These are phyloP conservation scores for Debaryomyces subglobosus DNA, from an alignment of 1,139 yeast genomes.

Conservation along the genomic window DNA sequence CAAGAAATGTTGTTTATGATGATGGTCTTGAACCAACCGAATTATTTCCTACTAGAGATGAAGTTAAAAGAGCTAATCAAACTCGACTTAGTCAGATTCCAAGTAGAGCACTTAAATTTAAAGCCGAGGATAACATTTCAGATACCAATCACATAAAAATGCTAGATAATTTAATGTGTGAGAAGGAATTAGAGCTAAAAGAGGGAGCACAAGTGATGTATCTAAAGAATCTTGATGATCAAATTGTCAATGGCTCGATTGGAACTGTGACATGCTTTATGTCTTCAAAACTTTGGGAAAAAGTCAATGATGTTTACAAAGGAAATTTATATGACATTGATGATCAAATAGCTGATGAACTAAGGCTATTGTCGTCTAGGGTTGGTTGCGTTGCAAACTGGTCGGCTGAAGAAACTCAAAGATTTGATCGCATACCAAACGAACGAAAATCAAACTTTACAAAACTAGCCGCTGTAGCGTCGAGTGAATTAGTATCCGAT, in stretches of 20 bases:
- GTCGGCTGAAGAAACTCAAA: slow-evolving; percentile 49
- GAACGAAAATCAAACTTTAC: slow-evolving; percentile 30
- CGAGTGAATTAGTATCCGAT: slow-evolving; percentile 27
- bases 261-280: slow-evolving; percentile 70
- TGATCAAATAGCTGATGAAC: slow-evolving; percentile 27
- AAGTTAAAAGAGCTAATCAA: slow-evolving; percentile 72
- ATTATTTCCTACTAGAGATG: slow-evolving; percentile 71
- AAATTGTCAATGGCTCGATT: slow-evolving; percentile 58
- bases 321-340: slow-evolving; percentile 25
- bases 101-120: slow-evolving; percentile 48
- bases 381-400: slow-evolving; percentile 28
- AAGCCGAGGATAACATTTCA: slow-evolving; percentile 51
- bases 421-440: slow-evolving; percentile 29
- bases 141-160: slow-evolving; percentile 25
- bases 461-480: slow-evolving; percentile 36
- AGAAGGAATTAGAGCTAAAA: slow-evolving; percentile 45
- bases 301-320: slow-evolving; percentile 29
- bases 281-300: slow-evolving; percentile 31
- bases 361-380: slow-evolving; percentile 29
- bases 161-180: slow-evolving; percentile 53
- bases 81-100: slow-evolving; percentile 44
- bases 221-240: slow-evolving; percentile 46
- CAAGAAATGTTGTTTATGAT: slow-evolving; percentile 56
- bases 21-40: slow-evolving; percentile 87
- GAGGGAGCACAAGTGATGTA: slow-evolving; percentile 67